Conservation (phyloP, 495 filamentous ascomycete genomes). For the Staphylotrichum tortipilum region DNA sequence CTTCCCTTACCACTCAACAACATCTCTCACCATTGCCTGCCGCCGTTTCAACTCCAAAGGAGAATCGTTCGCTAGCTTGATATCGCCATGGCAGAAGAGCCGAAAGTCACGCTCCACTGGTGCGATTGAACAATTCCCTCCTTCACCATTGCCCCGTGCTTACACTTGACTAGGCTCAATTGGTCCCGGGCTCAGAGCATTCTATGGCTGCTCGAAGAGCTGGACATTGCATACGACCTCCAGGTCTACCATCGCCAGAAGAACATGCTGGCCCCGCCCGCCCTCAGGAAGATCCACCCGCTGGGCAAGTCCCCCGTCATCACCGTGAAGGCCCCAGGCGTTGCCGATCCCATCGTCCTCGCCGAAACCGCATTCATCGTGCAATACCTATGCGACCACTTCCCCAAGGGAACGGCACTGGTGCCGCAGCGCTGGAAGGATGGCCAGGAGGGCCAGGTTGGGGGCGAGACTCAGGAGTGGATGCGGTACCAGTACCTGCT, state of each 20-base stretch:
- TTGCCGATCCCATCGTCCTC: constrained; percentile 50
- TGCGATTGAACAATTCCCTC: constrained; percentile 24
- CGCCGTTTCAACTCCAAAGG: not conserved
- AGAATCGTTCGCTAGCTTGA: not conserved
- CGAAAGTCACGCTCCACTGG: constrained; percentile 74
- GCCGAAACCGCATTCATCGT: constrained; percentile 71
- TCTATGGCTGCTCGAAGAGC: constrained; percentile 78
- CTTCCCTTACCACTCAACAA: not conserved
- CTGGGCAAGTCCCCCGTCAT: constrained; percentile 80
- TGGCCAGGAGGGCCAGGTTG: constrained; percentile 47
- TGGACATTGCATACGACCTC: constrained; percentile 66
- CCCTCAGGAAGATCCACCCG: constrained; percentile 67
- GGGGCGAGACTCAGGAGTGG: constrained; percentile 67
- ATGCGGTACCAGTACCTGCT: constrained; percentile 66
- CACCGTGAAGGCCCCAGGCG: constrained; percentile 37
- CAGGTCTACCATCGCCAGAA: constrained; percentile 59
- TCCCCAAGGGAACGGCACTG: constrained; percentile 41
- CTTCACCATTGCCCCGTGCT: not conserved
- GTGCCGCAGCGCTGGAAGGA: constrained; percentile 55
- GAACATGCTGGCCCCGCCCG: constrained; percentile 52
- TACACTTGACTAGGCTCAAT: constrained; percentile 48
- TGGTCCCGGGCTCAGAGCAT: constrained; percentile 74
- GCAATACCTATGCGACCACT: constrained; percentile 77
- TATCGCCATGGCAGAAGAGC: constrained; percentile 27
- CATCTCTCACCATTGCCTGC: not conserved